Base-by-base conservation (phyloP, 2,329 filamentous ascomycete genomes). In the Alternaria gaisen region DNA sequence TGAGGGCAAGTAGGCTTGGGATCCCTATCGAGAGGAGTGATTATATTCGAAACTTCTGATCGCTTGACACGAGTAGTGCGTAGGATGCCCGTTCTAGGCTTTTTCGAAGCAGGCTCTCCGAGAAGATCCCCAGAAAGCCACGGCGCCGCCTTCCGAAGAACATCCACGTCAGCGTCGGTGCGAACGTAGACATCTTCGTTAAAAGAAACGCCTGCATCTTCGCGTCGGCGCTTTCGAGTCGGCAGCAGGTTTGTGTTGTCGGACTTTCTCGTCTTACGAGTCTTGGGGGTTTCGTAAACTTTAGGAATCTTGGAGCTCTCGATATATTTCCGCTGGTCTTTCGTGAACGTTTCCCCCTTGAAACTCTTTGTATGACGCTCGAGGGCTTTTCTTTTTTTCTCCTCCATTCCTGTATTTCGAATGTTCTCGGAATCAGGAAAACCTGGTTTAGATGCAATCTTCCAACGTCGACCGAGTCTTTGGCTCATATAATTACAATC, bases 111-210 rank as follows among this genome's bases (percentile, higher is more conserved):
- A 24, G 24, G 32, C 18, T 32, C 24, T 14, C 32, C 34, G 18
- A 32, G 44, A 8, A 53, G 32, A 41, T 20, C 22, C 18, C 9
- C 53, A 7, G 44, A 22, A 41, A 44, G 30, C 8, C 20, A 26
- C 0, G 32, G 32, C 3, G 52, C 22, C 2, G 43, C 41, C n/a
- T 42, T 50, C 10, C 64, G 55, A 24, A 66, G 57, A 11, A 48
- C n/a, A 14, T 66, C 61, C 24, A 66, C 28, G 32, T 66, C 61
- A 4, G 50, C 50, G 5, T 62, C 58, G 6, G 41, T 41, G 11
- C 58, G 48, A 14, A 64, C 36, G 26, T 46, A 57, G 24, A 61
- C 55, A 2, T 54, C 4, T 9, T 38, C 14, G 22, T 61, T 32
- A 28, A 56, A 61, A 18, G 40, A 24, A 18, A 66, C 58, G 8